Base-by-base conservation (phyloP, 208 protist genomes). In the Wallacemonas sp. region DNA sequence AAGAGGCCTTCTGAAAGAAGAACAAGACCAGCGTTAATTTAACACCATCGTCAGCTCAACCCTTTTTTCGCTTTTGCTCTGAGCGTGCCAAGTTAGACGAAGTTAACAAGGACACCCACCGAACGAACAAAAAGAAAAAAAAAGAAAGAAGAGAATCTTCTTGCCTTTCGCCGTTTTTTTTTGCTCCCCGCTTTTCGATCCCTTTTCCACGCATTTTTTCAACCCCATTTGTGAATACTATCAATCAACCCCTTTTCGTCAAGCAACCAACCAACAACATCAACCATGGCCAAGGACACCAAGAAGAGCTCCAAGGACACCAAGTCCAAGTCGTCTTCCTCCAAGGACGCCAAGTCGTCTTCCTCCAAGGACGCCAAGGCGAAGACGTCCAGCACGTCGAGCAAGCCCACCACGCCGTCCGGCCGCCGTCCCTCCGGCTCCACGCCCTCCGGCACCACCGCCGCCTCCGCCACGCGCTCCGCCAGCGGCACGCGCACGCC, bases 251-350 rank as follows among this genome's bases (percentile, higher is more conserved):
- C n/a, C n/a, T n/a, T n/a, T n/a, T n/a, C n/a, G n/a, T n/a, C n/a
- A n/a, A n/a, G n/a, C 33, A 11, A 23, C 20, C 36, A 49, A 42
- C n/a, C 55, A 22, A 25, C 18, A 18, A 8, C 28, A 41, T 22
- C 44, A 28, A 36, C 31, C 25, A 64, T 65, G 67, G 65, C 50
- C 4, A 72, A 72, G 44, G 46, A 65, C 28, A 57, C 31, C 36
- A 48, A 64, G 20, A 61, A 57, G 23, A 16, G 2, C n/a, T 61
- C 50, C 10, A 57, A 33, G 65, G 29, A 29, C 39, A 25, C 39
- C 33, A 64, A 64, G 41, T 49, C 57, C 22, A 64, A 64, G 41
- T 14, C 42, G 8, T 20, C 42, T 29, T 22, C 55, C 26, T 2
- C 20, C 20, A 36, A 54, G 41, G 32, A 23, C n/a, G 23, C 55